Evolutionary conservation across 2,329 filamentous ascomycete genomes (phyloP), one percentile per base, ranked within the genome.

Genomic region (Xylariaceae sp.): DNA sequence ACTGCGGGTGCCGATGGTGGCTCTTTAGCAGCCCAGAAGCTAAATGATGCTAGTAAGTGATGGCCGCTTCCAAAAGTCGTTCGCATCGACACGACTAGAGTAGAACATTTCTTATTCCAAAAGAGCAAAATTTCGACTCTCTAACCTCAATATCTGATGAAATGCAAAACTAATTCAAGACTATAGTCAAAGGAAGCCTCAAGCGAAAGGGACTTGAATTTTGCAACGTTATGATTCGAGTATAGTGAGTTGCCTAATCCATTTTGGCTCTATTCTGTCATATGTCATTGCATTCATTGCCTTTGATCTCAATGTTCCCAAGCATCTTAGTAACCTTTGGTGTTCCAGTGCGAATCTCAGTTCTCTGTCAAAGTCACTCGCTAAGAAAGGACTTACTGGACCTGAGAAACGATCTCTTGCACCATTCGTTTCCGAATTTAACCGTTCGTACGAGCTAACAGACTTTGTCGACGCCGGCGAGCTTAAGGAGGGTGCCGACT

Each of bases 391-490:
- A 7, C 67, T 84, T 2, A 67, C 71, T 13, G 80, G 81, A 0
- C 59, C 76, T 4, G 80, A 85, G 51, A 78, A 80, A 54, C 76
- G 81, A 2, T 81, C 80, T 0, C 62, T 85, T 4, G 71, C 79
- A 0, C 72, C 78, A 0, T 84, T 86, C 54, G 71, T 75, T 2
- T 75, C 81, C 6, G 76, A 74, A 46, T 85, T 86, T 62, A 83
- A 78, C 42, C 71, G 79, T 13, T 76, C 79, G 0, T 78, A 80
- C 44, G 78, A 78, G 31, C 68, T 84, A 0, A 82, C 81, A 53
- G 82, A 86, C 58, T 85, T 82, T 60, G 71, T 84, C 13, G 83
- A 86, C 61, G 80, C 80, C 11, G 80, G 82, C 10, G 78, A 82
- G 55, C 74, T 80, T 34, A 84, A 84, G 60, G 80, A 83, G 58